Base-by-base conservation (phyloP, 768 basidiomycete species). In the Holtermanniella nyarrowii region DNA sequence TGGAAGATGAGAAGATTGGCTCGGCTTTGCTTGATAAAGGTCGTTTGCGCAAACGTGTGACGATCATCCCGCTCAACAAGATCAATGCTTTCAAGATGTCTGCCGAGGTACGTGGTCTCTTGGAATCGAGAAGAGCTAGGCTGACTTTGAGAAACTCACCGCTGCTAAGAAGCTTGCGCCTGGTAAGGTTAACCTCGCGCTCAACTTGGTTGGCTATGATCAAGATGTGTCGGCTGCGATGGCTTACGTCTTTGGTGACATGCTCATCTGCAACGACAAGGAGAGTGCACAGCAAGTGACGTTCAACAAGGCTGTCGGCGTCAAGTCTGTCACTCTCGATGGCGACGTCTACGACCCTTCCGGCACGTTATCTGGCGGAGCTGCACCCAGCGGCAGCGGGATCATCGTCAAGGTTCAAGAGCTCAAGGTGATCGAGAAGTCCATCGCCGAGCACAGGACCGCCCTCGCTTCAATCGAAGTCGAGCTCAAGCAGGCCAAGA, bases 311-410 rank as follows among this genome's bases (percentile, higher is more conserved):
- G 77, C 84, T 13, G 76, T 77, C 20, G 76, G 80, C 10, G 81
- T 86, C 45, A 82, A 82, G 46, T 90, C 87, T 10, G 90, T 97
- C 44, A 99, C 95, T 5, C 76, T 95, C 20, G 84, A 88, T 2
- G 95, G 95, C 1, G 95, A 97, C 63, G 81, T 95, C 11, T 97
- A 99, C 69, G 95, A 99, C 56, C 93, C 95, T 1, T 85, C 85
- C 5, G 93, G 93, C 5, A 91, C 86, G 0, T 79, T 99, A 18
- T 87, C 83, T 18, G 95, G 95, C 4, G 95, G 95, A 1, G 80
- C 88, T 1, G 82, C 88, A 0, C 87, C 90, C 0, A 83, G 75
- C 55, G 62, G 61, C 12, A 82, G 78, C 26, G 85, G 86, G 1
- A 75, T 84, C 2, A 75, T 97, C 16, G 73, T 93, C 46, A 81